A percentile compares a stretch with the other conserved stretches of the same genome.
These are phyloP conservation scores for Malus asiatica DNA, from an alignment of 306 rosid species.

Conservation along the genomic window DNA sequence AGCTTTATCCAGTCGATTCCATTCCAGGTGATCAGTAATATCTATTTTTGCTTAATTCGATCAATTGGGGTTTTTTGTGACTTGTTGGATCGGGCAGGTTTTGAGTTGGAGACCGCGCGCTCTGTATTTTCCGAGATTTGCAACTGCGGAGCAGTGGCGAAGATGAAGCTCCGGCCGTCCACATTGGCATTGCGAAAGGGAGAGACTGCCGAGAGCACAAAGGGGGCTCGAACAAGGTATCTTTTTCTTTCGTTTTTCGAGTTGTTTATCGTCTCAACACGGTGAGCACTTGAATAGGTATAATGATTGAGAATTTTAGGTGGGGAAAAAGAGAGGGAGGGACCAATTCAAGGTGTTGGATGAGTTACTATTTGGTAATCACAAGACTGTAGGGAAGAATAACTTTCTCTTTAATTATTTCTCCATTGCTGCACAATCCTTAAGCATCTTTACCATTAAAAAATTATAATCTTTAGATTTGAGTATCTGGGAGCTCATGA, in stretches of 20 bases:
- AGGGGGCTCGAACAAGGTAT: constrained; percentile 64
- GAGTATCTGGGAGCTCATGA: neutral
- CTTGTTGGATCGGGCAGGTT: constrained; percentile 14
- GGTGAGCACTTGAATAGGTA: neutral
- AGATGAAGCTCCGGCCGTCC: constrained; percentile 44
- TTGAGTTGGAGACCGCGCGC: constrained; percentile 38
- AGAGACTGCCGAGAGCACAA: constrained; percentile 50
- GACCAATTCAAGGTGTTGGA: neutral
- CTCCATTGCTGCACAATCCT: neutral
- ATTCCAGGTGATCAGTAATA: constrained; percentile 21
- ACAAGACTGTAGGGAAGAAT: neutral
- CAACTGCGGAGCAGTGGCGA: constrained; percentile 44
- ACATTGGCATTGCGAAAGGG: constrained; percentile 52
- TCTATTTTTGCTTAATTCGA: neutral
- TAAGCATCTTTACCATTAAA: neutral
- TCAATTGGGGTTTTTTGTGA: neutral
- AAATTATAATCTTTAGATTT: no score
- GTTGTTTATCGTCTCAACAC: neutral
- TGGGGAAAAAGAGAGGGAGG: no score
- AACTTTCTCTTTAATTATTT: neutral
- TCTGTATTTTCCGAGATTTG: constrained; percentile 30
- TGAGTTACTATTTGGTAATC: neutral
- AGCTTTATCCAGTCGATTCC: constrained; percentile 19
- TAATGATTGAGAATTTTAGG: neutral
- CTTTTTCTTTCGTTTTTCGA: neutral